Percentiles rank a stretch among this genome's conserved stretches.
Evolutionary conservation across 768 basidiomycete genomes (phyloP).

Genomic region (Galerina sulciceps): DNA sequence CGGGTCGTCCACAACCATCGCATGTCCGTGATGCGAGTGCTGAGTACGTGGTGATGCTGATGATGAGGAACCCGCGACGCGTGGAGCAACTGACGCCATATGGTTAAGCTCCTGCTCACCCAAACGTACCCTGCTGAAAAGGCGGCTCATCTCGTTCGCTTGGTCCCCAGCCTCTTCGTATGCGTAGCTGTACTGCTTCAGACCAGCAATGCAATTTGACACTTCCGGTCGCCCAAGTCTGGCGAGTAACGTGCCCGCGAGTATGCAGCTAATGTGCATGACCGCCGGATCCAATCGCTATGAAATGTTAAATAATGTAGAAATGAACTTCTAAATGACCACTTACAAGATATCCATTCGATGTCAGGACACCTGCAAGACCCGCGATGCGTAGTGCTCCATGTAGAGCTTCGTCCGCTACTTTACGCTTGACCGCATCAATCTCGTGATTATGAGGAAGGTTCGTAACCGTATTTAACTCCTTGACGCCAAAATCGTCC

Average conservation of each 20-base stretch:
- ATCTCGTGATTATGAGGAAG: conserved; percentile 51
- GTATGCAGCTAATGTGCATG: conserved; percentile 85
- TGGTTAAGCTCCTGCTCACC: conserved; percentile 52
- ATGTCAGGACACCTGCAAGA: conserved; percentile 82
- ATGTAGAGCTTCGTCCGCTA: conserved; percentile 82
- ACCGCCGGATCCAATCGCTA: conserved; percentile 86
- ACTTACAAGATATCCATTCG: conserved; percentile 85
- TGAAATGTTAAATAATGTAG: conserved; percentile 5
- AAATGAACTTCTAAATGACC: conserved; percentile 12
- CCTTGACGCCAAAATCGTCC: conserved; percentile 84
- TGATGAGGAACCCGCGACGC: conserved; percentile 31
- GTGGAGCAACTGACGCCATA: conserved; percentile 47
- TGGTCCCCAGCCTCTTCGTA: conserved; percentile 87
- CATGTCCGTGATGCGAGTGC: conserved; percentile 21
- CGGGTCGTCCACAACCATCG: conserved; percentile 35
- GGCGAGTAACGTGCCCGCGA: conserved; percentile 83
- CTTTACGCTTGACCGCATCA: conserved; percentile 66
- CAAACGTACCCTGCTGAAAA: conserved; percentile 44
- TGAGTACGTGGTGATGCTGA: conserved; percentile 15
- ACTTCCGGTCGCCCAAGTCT: conserved; percentile 84
- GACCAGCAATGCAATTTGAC: conserved; percentile 78
- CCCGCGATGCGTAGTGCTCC: conserved; percentile 88
- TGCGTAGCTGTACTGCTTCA: conserved; percentile 87
- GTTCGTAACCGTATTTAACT: conserved; percentile 54
- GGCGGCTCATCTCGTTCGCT: conserved; percentile 68